Evolutionary conservation across 768 basidiomycete species (phyloP).

Genomic region (Tricholoma bakamatsutake): DNA sequence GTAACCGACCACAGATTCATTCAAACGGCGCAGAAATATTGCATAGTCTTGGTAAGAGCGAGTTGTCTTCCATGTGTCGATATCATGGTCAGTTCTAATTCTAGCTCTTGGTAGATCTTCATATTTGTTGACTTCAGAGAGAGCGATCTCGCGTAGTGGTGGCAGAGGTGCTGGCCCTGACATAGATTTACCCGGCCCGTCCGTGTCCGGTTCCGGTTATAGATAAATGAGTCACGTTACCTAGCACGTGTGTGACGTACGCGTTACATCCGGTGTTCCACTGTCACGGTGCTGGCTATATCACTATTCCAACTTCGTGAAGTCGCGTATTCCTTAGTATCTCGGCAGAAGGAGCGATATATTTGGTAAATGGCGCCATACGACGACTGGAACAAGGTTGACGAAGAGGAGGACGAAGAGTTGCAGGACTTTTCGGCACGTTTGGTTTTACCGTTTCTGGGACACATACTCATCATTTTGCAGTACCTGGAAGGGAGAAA

Average conservation of each 20-base stretch:
- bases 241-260: neutral
- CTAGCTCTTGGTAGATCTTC: slow-evolving; percentile 36
- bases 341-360: neutral
- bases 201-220: neutral
- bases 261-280: neutral
- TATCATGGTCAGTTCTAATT: slow-evolving; percentile 70
- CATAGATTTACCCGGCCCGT: slow-evolving; percentile 1
- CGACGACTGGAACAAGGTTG: slow-evolving; percentile 76
- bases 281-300: neutral
- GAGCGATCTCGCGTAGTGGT: slow-evolving; percentile 24
- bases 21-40: slow-evolving; percentile 70
- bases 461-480: neutral
- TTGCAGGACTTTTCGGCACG: slow-evolving; percentile 63
- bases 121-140: slow-evolving; percentile 9
- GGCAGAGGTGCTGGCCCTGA: slow-evolving; percentile 4
- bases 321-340: neutral
- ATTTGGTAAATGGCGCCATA: slow-evolving; percentile 51
- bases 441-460: neutral
- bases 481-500: slow-evolving; percentile 68
- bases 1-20: slow-evolving; percentile 69
- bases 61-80: slow-evolving; percentile 65
- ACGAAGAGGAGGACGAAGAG: slow-evolving; percentile 81
- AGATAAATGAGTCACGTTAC: neutral
- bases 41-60: slow-evolving; percentile 69
- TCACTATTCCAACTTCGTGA: neutral